These are phyloP conservation scores for Colletotrichum somersetense DNA, from an alignment of 2,329 filamentous ascomycete species.

Conservation along the genomic window DNA sequence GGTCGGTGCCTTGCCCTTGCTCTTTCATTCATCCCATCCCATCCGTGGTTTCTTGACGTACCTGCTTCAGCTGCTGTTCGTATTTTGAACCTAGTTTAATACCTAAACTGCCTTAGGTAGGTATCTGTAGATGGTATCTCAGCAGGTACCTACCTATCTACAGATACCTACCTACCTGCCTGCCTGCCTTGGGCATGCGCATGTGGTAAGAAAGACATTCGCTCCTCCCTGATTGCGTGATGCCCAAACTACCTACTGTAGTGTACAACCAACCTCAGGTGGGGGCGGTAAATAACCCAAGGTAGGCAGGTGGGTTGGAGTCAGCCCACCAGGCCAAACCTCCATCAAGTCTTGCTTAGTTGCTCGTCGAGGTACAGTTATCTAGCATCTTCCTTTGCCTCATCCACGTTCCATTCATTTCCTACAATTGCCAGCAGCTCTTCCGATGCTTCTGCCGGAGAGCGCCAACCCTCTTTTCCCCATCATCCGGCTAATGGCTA, in stretches of 20 bases:
- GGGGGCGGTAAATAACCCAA: neutral
- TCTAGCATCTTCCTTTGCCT: conserved; percentile 1
- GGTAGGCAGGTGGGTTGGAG: too few relatives aligned
- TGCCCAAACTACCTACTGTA: too few relatives aligned
- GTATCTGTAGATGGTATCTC: neutral
- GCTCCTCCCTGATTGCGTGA: neutral
- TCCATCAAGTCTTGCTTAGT: neutral
- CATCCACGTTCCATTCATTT: neutral
- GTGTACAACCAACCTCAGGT: neutral
- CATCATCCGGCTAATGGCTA: neutral
- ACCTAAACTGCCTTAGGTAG: too few relatives aligned
- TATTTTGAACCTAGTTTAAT: neutral
- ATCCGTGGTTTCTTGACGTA: neutral
- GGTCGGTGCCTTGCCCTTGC: neutral
- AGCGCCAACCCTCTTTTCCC: conserved; percentile 11
- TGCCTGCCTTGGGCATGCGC: too few relatives aligned
- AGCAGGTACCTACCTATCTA: too few relatives aligned
- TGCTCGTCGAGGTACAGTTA: neutral
- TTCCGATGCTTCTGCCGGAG: neutral
- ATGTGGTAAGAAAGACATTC: conserved; percentile 4
- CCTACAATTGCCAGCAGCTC: neutral
- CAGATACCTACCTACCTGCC: too few relatives aligned
- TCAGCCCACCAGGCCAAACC: neutral
- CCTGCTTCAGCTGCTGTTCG: neutral
- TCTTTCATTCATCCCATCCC: neutral